Evolutionary conservation across 108 stramenopile species (phyloP).

Genomic region (Discostella pseudostelligera): DNA sequence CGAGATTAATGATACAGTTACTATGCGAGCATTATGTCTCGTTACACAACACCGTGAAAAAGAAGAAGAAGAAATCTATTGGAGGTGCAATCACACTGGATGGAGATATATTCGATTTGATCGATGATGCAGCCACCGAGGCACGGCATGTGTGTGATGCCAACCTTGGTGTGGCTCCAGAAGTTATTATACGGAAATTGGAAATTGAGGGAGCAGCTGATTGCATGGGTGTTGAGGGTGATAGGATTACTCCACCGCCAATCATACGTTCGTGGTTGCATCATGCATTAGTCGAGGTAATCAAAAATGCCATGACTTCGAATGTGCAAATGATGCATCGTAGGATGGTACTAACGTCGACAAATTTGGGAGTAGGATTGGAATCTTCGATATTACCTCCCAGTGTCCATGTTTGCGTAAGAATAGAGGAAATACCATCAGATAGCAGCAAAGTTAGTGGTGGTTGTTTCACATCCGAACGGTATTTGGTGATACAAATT

Average conservation of each 20-base stretch:
- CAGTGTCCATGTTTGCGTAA: conserved; percentile 18
- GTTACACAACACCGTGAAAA: conserved; percentile 44
- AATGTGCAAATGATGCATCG: conserved; percentile 46
- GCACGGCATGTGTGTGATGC: conserved; percentile 74
- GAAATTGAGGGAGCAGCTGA: background rate
- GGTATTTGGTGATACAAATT: conserved; percentile 45
- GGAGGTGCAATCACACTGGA: conserved; percentile 54
- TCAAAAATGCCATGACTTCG: conserved; percentile 75
- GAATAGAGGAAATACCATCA: background rate
- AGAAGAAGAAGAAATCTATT: background rate
- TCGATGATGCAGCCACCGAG: conserved; percentile 67
- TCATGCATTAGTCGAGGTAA: conserved; percentile 73
- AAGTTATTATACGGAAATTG: conserved; percentile 21
- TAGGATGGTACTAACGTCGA: no score
- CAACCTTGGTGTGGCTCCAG: conserved; percentile 49
- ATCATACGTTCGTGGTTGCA: conserved; percentile 79
- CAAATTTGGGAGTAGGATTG: background rate
- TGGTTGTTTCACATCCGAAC: background rate
- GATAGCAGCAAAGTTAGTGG: background rate
- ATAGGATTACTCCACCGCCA: conserved; percentile 38
- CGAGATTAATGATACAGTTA: conserved; percentile 56
- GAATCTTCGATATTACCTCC: conserved; percentile 19
- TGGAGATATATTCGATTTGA: conserved; percentile 37
- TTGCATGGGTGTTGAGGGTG: conserved; percentile 3
- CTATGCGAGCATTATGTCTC: conserved; percentile 67